Percentiles rank a stretch among this genome's conserved stretches.
These are phyloP conservation scores for Dactylella cylindrospora DNA, from an alignment of 2,329 filamentous ascomycete species.

Conservation along the genomic window DNA sequence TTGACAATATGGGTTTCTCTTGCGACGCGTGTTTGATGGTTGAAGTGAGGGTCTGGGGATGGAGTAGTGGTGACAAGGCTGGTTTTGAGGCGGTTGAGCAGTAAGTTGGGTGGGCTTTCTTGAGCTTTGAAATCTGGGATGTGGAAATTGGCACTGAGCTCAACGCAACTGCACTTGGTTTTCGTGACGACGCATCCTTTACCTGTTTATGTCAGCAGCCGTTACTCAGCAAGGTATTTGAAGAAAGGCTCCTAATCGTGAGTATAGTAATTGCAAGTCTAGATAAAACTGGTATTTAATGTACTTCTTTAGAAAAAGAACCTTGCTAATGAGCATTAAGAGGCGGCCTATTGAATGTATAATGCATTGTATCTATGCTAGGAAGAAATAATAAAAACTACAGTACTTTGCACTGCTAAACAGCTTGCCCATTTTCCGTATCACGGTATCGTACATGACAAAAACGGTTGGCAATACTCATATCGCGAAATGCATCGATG, in stretches of 20 bases:
- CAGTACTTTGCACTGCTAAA: no score
- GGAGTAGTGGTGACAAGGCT: slow-evolving; percentile 23
- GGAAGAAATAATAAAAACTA: slow-evolving; percentile 2
- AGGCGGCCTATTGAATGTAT: background rate
- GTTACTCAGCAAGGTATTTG: background rate
- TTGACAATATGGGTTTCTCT: slow-evolving; percentile 12
- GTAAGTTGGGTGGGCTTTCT: slow-evolving; percentile 29
- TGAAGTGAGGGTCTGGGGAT: slow-evolving; percentile 11
- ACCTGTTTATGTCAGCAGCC: slow-evolving; percentile 38
- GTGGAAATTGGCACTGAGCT: slow-evolving; percentile 20
- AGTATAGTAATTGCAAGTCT: no score
- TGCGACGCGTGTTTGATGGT: slow-evolving; percentile 42
- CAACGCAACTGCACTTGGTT: slow-evolving; percentile 36
- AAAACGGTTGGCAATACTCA: no score
- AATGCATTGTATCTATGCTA: background rate
- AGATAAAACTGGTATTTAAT: background rate
- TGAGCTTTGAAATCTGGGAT: slow-evolving; percentile 44
- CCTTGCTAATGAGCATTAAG: background rate
- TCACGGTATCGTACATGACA: no score
- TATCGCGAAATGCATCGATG: background rate
- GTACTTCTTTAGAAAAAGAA: background rate
- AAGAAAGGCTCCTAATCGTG: no score
- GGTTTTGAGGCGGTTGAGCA: slow-evolving; percentile 14
- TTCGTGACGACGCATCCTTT: slow-evolving; percentile 33
- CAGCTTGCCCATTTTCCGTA: no score